These are phyloP conservation scores for Sarocladium oryzae DNA, from an alignment of 2,329 filamentous ascomycete species.

Conservation along the genomic window DNA sequence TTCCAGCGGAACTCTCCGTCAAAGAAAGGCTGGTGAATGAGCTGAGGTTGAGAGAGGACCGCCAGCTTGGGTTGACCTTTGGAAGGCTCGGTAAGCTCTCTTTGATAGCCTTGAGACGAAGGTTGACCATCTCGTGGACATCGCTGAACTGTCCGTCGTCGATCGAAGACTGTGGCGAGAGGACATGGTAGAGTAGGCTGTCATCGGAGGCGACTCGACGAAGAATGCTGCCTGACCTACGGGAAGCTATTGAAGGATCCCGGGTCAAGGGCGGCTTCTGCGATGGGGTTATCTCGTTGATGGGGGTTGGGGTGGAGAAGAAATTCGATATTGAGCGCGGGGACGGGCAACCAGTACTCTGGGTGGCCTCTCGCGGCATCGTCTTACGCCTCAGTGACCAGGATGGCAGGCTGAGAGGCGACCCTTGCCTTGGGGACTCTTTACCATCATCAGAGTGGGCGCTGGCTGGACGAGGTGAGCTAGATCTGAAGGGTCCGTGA, in stretches of 20 bases:
- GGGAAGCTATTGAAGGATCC: background rate
- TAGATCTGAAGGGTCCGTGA: slow-evolving; percentile 18
- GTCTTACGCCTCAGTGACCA: background rate
- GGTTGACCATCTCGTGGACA: slow-evolving; percentile 80
- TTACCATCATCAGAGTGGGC: background rate
- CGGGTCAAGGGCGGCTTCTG: background rate
- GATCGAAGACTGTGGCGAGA: slow-evolving; percentile 74
- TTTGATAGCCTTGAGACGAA: slow-evolving; percentile 80
- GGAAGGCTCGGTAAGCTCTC: slow-evolving; percentile 62
- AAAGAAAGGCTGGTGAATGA: slow-evolving; percentile 20
- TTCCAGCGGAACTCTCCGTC: background rate
- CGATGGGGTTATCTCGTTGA: too few species aligned
- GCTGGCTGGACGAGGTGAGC: background rate
- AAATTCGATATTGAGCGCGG: background rate
- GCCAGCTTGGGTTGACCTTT: slow-evolving; percentile 34
- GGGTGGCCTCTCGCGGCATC: background rate
- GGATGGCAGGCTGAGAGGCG: background rate
- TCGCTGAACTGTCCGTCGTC: slow-evolving; percentile 77
- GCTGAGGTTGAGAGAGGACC: slow-evolving; percentile 19
- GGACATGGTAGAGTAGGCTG: slow-evolving; percentile 66
- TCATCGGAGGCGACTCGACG: slow-evolving; percentile 50
- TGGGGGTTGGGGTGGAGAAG: background rate
- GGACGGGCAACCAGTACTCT: too few species aligned
- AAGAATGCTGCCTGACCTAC: slow-evolving; percentile 7
- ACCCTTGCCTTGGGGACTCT: background rate